Base-by-base conservation (phyloP, 129 eudicot genomes). In the Flaveria ramosissima region DNA sequence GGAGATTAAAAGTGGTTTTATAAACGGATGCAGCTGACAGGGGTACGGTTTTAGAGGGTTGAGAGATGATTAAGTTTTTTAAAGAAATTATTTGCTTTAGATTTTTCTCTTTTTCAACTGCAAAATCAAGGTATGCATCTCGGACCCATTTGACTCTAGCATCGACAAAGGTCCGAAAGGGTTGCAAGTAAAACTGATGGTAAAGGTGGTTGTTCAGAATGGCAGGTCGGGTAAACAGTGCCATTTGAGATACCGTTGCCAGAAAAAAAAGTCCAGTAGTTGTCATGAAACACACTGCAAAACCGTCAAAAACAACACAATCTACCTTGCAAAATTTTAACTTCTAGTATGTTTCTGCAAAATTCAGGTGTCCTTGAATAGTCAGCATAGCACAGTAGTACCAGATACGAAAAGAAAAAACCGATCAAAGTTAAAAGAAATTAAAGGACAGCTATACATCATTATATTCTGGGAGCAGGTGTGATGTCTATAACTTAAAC, bases 91-190 rank as follows among this genome's bases (percentile, higher is more conserved):
- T 68, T 48, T 86, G 87, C 69, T 83, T 83, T 21, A 93, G 96
- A 64, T 93, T 89, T 79, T 90, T 90, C 73, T 93, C 96, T 6
- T 81, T 84, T 78, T 85, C 89, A 0, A 93, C 93, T 70, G 90
- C 92, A 17, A 75, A 63, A 73, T 93, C 98, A 59, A 93, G 96
- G 84, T 85, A 84, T 16, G 91, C 86, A 43, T 93, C 98, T 20
- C 93, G 85, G 46, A 91, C 97, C 97, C 96, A 93, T 85, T 89
- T 90, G 76, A 93, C 74, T 76, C 84, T 84, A 32, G 97, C 96
- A 75, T 88, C 85, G n/a, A 91, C 66, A 78, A 93, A 93, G 39
- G 92, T 85, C 71, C 98, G 89, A 60, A 23, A 72, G 53, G 24
- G 83, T 80, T 45, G 88, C 66, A 57, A 80, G 83, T 17, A 55